These are phyloP conservation scores for Globisporangium cederbergense DNA, from an alignment of 352 stramenopile genomes.

Conservation along the genomic window DNA sequence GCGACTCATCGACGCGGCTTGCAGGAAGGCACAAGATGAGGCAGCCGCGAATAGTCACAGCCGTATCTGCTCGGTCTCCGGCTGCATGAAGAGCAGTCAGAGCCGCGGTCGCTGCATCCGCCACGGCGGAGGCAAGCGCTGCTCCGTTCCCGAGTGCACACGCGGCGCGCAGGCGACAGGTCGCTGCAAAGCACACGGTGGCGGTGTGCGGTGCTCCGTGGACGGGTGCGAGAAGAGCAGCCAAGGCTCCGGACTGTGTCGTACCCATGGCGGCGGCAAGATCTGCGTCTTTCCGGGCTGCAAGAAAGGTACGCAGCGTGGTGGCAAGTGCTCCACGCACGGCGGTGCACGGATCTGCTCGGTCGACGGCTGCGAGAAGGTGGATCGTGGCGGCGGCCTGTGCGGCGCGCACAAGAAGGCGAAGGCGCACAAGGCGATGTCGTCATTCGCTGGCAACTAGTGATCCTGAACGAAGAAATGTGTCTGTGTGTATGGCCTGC, in stretches of 20 bases:
- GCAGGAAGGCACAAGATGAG: neutral
- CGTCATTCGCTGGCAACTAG: neutral
- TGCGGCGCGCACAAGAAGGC: slow-evolving; percentile 41
- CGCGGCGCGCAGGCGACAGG: slow-evolving; percentile 40
- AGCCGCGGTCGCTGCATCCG: slow-evolving; percentile 62
- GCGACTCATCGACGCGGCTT: neutral
- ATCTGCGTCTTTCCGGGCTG: slow-evolving; percentile 42
- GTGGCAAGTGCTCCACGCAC: slow-evolving; percentile 49
- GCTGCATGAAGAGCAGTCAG: slow-evolving; percentile 35
- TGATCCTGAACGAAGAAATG: neutral
- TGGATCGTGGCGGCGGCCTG: slow-evolving; percentile 47
- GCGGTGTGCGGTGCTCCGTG: slow-evolving; percentile 42
- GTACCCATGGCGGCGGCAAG: slow-evolving; percentile 52
- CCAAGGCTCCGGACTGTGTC: slow-evolving; percentile 43
- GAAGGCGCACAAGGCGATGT: neutral
- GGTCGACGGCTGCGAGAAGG: slow-evolving; percentile 34
- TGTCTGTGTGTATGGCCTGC: neutral
- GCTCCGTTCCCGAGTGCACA: slow-evolving; percentile 36
- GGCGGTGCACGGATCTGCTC: slow-evolving; percentile 33
- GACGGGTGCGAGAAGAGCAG: slow-evolving; percentile 35
- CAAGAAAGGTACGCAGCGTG: slow-evolving; percentile 47
- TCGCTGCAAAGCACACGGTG: slow-evolving; percentile 46
- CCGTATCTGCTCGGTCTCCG: slow-evolving; percentile 21
- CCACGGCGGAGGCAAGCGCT: slow-evolving; percentile 80
- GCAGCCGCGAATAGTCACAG: neutral